These are phyloP conservation scores for Globisporangium spiculum DNA, from an alignment of 352 stramenopile species.

Conservation along the genomic window DNA sequence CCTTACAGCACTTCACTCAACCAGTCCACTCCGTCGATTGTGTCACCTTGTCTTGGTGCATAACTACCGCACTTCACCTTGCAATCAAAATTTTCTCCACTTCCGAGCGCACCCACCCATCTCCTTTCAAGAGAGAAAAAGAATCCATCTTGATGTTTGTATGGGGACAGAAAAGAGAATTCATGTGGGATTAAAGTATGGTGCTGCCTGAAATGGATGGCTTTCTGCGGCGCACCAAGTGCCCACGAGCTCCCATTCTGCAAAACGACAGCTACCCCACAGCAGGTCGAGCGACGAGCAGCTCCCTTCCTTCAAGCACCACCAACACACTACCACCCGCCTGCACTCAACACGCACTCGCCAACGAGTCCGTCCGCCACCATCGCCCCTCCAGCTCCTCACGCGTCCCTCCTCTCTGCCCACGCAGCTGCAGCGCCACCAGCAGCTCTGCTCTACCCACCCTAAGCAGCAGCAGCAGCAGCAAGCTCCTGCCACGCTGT, in stretches of 20 bases:
- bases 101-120: not conserved
- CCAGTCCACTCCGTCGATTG: not conserved
- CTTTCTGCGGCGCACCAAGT: not conserved
- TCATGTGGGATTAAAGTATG: conserved; percentile 9
- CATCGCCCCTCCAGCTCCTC: conserved; percentile 7
- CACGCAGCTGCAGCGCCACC: conserved; percentile 13
- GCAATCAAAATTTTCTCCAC: not conserved
- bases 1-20: not conserved
- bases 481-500: not conserved
- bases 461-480: not conserved
- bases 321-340: not conserved
- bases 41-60: not conserved
- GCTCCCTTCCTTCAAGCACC: not conserved
- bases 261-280: conserved; percentile 9
- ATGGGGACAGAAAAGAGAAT: conserved; percentile 7
- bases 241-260: conserved; percentile 1
- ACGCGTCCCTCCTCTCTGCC: not conserved
- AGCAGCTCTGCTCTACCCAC: conserved; percentile 11
- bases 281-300: conserved; percentile 6
- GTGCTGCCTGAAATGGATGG: not conserved
- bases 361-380: conserved; percentile 3
- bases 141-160: conserved; percentile 13
- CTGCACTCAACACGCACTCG: not conserved
- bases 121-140: conserved; percentile 9
- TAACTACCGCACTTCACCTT: not conserved